Evolutionary conservation across 78 protist species (phyloP), one percentile per base, ranked within the genome.

Genomic region (Dictyostelium citrinum): DNA sequence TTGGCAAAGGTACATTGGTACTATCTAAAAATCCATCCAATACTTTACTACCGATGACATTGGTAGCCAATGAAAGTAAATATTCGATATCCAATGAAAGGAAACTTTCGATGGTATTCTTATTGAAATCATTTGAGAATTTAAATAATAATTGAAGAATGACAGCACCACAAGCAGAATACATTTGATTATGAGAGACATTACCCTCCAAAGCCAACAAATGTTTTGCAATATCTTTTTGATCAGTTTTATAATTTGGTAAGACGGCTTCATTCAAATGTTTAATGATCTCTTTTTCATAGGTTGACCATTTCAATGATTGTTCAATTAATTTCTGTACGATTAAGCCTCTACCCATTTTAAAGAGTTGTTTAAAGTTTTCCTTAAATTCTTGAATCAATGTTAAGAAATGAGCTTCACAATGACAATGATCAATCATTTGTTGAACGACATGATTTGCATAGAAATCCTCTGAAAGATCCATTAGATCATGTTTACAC

Each of bases 41-140:
- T 6, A 84, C 91, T 41, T 75, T 84, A 41, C 91, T 84, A 27
- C 91, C 91, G 31, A 84, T 60, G 3, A 37, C 22, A 41, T 84
- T 39, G 0, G 27, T 75, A 10, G 78, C 74, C 51, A 84, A 29
- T 17, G 43, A 24, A 4, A 58, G n/a, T 39, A 84, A 27, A 35
- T 84, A 33, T 9, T 51, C 76, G 5, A 11, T 55, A 7, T 55
- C 75, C 45, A 75, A 41, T 0, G 78, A 31, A 17, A 84, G 27
- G 64, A 84, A 84, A 5, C 64, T 14, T 46, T 72, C 91, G 16
- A 84, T 58, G 9, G 79, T 68, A 37, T 2, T 37, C 41, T 39
- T 27, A 10, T 31, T 84, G 14, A 29, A 46, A 1, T 75, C 76
- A 11, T 20, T 37, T 31, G 81, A 27, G 33, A 84, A 75, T 24